Evolutionary conservation across 305 asterid species (phyloP), one percentile per base, ranked within the genome.

Genomic region (Euphrasia arctica): DNA sequence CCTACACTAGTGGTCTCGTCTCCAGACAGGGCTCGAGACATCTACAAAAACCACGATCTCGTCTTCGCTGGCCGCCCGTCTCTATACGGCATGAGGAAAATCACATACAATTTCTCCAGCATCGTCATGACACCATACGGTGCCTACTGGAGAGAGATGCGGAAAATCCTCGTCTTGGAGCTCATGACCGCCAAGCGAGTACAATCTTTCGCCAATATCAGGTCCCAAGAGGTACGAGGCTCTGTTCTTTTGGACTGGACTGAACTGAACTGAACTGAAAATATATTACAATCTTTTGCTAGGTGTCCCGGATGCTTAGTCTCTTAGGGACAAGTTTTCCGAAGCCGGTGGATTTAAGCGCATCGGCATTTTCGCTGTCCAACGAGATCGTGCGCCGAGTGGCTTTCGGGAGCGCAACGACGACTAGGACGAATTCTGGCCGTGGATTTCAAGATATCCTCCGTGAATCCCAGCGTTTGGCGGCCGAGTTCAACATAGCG

Each of bases 1-100:
- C 80, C 79, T 0, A 54, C 87, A 1, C 0, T 83, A 3, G 66
- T 85, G 1, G 74, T 85, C 11, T 85, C 93, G 0, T 83, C 89
- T 0, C 67, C 93, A 5, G 73, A 77, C 12, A 58, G 49, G 41
- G 93, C 87, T 0, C 69, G 72, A 1, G 22, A 18, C 22, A 18
- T 18, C 22, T 18, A 18, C 22, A 18, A 18, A 62, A 54, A 50
- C 66, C 81, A 85, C 39, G 93, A 85, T 43, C 62, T 72, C 39
- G 75, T 56, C 39, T 70, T 83, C 69, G 74, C 93, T 0, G 75
- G 79, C 29, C 76, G 89, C 6, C 80, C 89, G 0, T 1, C 60
- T 1, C 51, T 75, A 0, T 74, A 77, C 28, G 75, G 66, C 3
- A 34, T 14, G 0, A 72, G 3, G 45, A 77, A 59, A 54, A 0